A percentile compares a stretch with the other conserved stretches of the same genome.
Conservation (phyloP, 371 early-diverging fungal genomes). For the Coemansia sp. region DNA sequence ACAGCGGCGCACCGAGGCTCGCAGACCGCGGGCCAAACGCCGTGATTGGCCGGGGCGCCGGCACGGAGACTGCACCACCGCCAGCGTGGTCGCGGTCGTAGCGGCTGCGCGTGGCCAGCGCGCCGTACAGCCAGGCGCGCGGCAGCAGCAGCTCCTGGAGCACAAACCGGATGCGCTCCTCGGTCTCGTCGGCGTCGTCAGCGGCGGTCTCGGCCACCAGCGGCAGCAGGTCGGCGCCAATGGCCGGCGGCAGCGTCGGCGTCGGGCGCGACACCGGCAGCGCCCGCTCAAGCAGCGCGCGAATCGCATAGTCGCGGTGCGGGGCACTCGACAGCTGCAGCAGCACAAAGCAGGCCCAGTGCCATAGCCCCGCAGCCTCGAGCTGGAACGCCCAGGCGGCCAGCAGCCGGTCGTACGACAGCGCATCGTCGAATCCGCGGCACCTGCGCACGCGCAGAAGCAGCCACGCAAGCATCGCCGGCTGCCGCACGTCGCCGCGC, state of each 20-base stretch:
- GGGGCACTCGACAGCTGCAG: constrained; percentile 54
- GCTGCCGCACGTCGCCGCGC: constrained; percentile 58
- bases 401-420: constrained; percentile 53
- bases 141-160: constrained; percentile 56
- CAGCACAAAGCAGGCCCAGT: constrained; percentile 68
- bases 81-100: constrained; percentile 54
- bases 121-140: constrained; percentile 60
- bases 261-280: constrained; percentile 18
- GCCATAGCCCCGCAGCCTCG: constrained; percentile 67
- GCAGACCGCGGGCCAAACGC: neutral
- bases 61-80: too few relatives aligned
- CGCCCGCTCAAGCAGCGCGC: constrained; percentile 25
- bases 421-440: constrained; percentile 52
- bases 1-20: neutral
- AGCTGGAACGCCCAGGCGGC: constrained; percentile 59
- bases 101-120: constrained; percentile 61
- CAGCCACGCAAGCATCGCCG: constrained; percentile 63
- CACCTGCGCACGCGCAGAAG: constrained; percentile 53
- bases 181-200: constrained; percentile 1
- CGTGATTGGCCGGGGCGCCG: too few relatives aligned
- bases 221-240: constrained; percentile 1
- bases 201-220: neutral
- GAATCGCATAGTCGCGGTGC: constrained; percentile 33
- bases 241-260: constrained; percentile 2
- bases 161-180: constrained; percentile 52